Percentiles rank a stretch among this genome's conserved stretches.
Conservation (phyloP, 108 stramenopile genomes). For the Fistulifera solaris region DNA sequence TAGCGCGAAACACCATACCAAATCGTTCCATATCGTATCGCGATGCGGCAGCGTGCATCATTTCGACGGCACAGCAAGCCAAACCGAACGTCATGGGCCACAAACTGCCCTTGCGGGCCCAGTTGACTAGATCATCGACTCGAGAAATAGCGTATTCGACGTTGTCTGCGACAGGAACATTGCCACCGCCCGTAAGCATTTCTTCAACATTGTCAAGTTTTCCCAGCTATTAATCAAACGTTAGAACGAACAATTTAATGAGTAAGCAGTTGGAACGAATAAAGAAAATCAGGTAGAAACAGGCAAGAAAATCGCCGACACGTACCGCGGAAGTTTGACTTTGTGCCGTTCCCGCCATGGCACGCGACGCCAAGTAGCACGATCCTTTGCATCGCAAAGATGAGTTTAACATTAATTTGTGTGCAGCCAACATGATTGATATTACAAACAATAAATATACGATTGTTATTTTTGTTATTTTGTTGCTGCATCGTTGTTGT, state of each 20-base stretch:
- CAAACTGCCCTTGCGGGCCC: conserved; percentile 97
- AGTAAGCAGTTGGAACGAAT: conserved; percentile 2
- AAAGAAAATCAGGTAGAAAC: background rate
- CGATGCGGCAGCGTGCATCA: conserved; percentile 99
- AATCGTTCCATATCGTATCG: conserved; percentile 99
- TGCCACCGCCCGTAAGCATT: conserved; percentile 47
- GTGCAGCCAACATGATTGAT: too few species aligned
- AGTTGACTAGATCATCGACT: conserved; percentile 98
- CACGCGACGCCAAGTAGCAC: background rate
- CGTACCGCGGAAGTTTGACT: conserved; percentile 14
- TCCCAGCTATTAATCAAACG: conserved; percentile 38
- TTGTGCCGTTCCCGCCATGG: conserved; percentile 14
- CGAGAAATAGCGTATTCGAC: conserved; percentile 98
- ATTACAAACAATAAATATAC: too few species aligned
- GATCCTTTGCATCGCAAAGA: background rate
- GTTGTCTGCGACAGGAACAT: conserved; percentile 74
- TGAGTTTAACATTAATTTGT: background rate
- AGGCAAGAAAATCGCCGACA: background rate
- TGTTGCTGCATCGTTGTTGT: too few species aligned
- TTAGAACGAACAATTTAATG: background rate
- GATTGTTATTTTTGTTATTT: too few species aligned
- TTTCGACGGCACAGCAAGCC: conserved; percentile 99
- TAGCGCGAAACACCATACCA: conserved; percentile 95
- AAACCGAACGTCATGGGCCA: conserved; percentile 99
- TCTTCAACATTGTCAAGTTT: conserved; percentile 72